Evolutionary conservation across 345 rosid genomes (phyloP), one percentile per base, ranked within the genome.

Genomic region (Corchorus olitorius): DNA sequence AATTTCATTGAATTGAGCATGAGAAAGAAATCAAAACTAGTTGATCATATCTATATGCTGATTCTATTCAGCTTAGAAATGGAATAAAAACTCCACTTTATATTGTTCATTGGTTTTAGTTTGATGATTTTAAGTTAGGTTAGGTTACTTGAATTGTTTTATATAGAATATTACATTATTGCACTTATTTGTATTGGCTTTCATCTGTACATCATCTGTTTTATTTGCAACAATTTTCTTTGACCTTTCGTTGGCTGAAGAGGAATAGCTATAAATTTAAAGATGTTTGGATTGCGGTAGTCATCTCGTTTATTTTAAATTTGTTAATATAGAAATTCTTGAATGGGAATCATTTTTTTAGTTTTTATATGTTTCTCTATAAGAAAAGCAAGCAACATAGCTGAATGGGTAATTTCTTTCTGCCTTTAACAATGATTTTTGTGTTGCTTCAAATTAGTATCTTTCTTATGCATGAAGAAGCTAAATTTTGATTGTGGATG

Each of bases 261-360:
- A 67, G 55, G 35, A 48, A 22, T 48, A 19, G 55, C 14, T 48
- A 46, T 46, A 67, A 46, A 13, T 39, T 37, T 8, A n/a, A 46
- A 6, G 11, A 22, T 22, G 49, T 48, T n/a, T 17, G 33, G 35
- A 68, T 48, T 68, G 4, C 14, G 72, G 39, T 27, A 48, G n/a
- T 48, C 52, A 48, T 5, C 20, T 66, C n/a, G 53, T 55, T 55
- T 8, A 3, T 66, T 19, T 66, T 65, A 5, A 65, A 65, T 11
- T 41, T 41, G 45, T 43, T 43, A 65, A 20, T 66, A 45, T 12
- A 67, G 19, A 67, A 48, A 22, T 67, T 66, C 56, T 67, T 46
- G 39, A 13, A 65, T 22, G 55, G 12, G 34, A 22, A 67, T 46
- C 72, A 27, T 27, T 27, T n/a, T 14, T 67, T 46, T 45, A 45